Evolutionary conservation across 192 early-diverging fungal genomes (phyloP), one percentile per base, ranked within the genome.

Genomic region (Funneliformis mosseae): DNA sequence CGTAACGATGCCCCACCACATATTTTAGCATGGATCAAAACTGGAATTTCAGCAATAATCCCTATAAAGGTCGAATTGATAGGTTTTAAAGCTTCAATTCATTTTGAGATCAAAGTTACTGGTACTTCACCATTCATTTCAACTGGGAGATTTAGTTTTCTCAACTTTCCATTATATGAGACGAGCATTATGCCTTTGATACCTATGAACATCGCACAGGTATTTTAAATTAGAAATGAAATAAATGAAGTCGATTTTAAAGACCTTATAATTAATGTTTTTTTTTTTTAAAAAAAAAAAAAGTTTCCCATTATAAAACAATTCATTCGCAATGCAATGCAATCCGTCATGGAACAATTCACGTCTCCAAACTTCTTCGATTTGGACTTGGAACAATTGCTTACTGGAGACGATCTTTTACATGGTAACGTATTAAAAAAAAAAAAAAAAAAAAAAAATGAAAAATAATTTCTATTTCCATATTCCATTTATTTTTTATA

Each of bases 1-100:
- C 39, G 12, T 67, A 27, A 43, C 1, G 23, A n/a, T 38, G 18
- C 76, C 4, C 76, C 76, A 10, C 76, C 76, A 48, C 76, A 78
- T 48, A 48, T 78, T 39, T 21, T 68, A n/a, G 64, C 45, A 27
- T 78, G 55, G 76, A 78, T 78, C 4, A 78, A 78, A 78, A 67
- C 76, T 1, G 76, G 76, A 45, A 45, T 78, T 50, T 60, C 48
- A 41, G 64, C 64, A 16, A 42, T 62, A n/a, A 63, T 77, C 11
- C 76, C 76, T n/a, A 55, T 67, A 16, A 78, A 67, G 67, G 76
- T 78, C 4, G 76, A 78, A 21, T 11, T 78, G 16, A 23, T 67
- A 14, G 76, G 62, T 0, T 60, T 78, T 46, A 25, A 11, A 14
- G 76, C 62, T 21, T 60, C 42, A 12, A 28, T 78, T 67, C 61